Evolutionary conservation across 495 filamentous ascomycete species (phyloP), one percentile per base, ranked within the genome.

Genomic region (Penicillium ochrochloron): DNA sequence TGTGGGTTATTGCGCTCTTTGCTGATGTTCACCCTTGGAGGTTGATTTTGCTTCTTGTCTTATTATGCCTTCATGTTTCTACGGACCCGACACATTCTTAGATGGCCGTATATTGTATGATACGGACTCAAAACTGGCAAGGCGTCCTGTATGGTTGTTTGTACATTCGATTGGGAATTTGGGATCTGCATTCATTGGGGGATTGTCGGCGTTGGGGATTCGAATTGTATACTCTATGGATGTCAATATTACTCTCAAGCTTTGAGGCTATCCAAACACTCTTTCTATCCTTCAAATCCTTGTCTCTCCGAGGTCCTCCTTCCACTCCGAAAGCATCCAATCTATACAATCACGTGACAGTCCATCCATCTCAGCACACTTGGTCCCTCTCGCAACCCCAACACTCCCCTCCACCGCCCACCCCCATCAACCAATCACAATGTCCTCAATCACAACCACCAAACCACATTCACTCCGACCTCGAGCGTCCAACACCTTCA

Each of bases 401-500:
- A 21, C 25, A 46, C 48, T 11, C 19, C 53, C 1, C 0, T 51
- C 50, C 63, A 74, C 71, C 71, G 71, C 71, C 71, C 52, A 42
- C 0, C 53, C 10, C 7, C 2, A 1, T 8, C 33, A 65, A 3
- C 71, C 71, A 74, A 74, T 74, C 66, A 74, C 35, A 37, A 21
- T 10, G 15, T 44, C 34, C 33, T 11, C 62, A 71, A 66, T 66
- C 65, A 33, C 64, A 69, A 71, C 65, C 69, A 66, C 63, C 68
- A 57, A 64, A 67, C 29, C 31, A 34, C 27, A 27, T 12, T 66
- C 21, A 66, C 57, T 61, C 59, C 63, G 50, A 67, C 70, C 31
- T 63, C 69, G 65, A 69, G 70, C 65, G 52, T 39, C 52, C 41
- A 31, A 15, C 12, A 63, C 5, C 34, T 17, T 17, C 35, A 52